phyloP scores from a whole-genome alignment of 2,329 filamentous ascomycete species.

The Colletotrichum camelliae region DNA sequence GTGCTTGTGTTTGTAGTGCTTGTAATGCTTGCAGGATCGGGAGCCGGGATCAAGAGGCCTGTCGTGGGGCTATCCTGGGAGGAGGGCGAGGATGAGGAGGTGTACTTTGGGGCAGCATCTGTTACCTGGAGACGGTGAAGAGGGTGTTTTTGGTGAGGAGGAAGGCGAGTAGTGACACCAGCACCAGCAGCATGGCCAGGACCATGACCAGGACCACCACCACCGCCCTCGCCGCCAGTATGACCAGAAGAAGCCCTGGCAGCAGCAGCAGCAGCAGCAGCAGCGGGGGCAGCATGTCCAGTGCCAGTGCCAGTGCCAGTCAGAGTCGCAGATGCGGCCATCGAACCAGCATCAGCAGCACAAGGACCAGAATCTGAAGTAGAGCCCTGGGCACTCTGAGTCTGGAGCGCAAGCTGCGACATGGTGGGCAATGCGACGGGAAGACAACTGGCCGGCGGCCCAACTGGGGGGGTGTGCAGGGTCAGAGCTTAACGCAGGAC shows the following conservation, averaged over 20 bases:
- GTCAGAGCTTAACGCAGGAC: conserved; percentile 37
- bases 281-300: background rate
- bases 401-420: conserved; percentile 56
- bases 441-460: conserved; percentile 25
- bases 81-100: conserved; percentile 26
- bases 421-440: conserved; percentile 51
- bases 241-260: background rate
- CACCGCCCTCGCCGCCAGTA: background rate
- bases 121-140: conserved; percentile 18
- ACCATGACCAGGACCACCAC: background rate
- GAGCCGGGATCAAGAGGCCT: conserved; percentile 34
- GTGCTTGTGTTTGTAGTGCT: conserved; percentile 27
- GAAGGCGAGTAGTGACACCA: conserved; percentile 5
- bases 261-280: background rate
- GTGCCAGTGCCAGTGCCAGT: background rate
- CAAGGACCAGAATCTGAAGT: conserved; percentile 32
- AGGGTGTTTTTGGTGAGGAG: conserved; percentile 22
- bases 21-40: conserved; percentile 26
- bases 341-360: conserved; percentile 10
- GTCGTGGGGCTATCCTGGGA: conserved; percentile 53
- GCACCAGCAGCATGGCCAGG: background rate
- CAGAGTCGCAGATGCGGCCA: background rate
- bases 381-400: conserved; percentile 43
- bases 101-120: background rate
- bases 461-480: conserved; percentile 31